These are phyloP conservation scores for Prillingera fragicola DNA, from an alignment of 1,284 basidiomycete genomes.

Conservation along the genomic window DNA sequence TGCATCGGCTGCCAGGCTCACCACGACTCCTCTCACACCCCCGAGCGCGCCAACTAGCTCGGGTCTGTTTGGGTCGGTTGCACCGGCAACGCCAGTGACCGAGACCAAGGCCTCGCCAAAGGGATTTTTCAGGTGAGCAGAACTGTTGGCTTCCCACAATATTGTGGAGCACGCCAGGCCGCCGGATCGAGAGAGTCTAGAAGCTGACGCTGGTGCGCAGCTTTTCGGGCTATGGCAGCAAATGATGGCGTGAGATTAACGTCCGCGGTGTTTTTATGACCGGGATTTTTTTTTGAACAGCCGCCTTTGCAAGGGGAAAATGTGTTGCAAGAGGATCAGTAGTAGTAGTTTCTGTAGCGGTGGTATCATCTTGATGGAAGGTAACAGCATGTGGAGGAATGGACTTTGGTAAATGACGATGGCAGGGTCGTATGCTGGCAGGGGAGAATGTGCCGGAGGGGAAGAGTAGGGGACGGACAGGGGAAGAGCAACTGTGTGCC, in stretches of 20 bases:
- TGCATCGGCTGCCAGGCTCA: slow-evolving; percentile 13
- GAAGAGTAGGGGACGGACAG: neutral
- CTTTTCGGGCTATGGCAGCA: too few species aligned
- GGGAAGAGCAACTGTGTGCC: neutral
- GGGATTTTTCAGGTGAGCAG: slow-evolving; percentile 32
- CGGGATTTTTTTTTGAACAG: too few species aligned
- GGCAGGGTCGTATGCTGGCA: neutral
- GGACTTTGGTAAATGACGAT: too few species aligned
- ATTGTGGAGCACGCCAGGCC: neutral
- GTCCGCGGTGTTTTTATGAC: too few species aligned
- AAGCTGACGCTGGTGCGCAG: too few species aligned
- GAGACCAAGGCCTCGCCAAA: slow-evolving; percentile 6
- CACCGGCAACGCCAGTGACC: slow-evolving; percentile 1
- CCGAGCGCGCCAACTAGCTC: neutral
- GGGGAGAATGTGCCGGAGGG: neutral
- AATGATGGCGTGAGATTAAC: too few species aligned
- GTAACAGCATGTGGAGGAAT: too few species aligned
- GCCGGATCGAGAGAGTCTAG: too few species aligned
- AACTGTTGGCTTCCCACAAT: neutral
- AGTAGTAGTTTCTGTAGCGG: too few species aligned
- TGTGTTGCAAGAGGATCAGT: too few species aligned
- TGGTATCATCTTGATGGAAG: too few species aligned
- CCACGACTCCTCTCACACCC: neutral
- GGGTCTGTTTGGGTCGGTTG: slow-evolving; percentile 14
- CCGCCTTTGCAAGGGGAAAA: too few species aligned